phyloP scores from a whole-genome alignment of 768 basidiomycete genomes.

The Russula sp. region DNA sequence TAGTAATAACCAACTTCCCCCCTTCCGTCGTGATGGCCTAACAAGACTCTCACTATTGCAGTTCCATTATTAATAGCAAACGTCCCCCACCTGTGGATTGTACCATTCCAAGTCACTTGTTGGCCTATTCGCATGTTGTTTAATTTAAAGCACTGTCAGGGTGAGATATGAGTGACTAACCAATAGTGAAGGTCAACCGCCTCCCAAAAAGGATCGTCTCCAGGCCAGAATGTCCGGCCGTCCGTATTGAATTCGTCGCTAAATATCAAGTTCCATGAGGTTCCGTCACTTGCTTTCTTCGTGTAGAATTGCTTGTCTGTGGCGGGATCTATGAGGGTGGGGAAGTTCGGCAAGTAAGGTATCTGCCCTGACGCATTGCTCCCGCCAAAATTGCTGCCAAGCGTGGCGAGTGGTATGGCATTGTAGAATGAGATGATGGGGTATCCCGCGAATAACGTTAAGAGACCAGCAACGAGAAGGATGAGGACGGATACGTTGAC shows the following conservation, averaged over 20 bases:
- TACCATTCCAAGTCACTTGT: conserved; percentile 86
- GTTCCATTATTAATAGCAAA: not conserved
- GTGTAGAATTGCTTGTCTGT: conserved; percentile 58
- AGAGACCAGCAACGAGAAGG: conserved; percentile 57
- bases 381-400: conserved; percentile 80
- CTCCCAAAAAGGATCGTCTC: conserved; percentile 83
- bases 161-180: conserved; percentile 29
- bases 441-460: conserved; percentile 83
- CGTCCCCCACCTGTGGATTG: conserved; percentile 50
- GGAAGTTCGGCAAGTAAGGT: conserved; percentile 63
- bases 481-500: conserved; percentile 70
- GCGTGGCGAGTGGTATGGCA: conserved; percentile 27
- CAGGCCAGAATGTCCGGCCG: conserved; percentile 71
- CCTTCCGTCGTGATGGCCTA: conserved; percentile 65
- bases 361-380: conserved; percentile 87
- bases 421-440: conserved; percentile 65
- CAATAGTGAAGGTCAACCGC: conserved; percentile 85
- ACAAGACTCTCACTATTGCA: conserved; percentile 10
- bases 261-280: conserved; percentile 77
- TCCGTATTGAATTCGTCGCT: conserved; percentile 79
- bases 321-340: conserved; percentile 64
- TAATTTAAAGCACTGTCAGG: not conserved
- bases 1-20: conserved; percentile 78
- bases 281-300: conserved; percentile 67
- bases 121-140: conserved; percentile 33